Percentiles rank a stretch among this genome's conserved stretches.
phyloP scores from a whole-genome alignment of 306 rosid genomes.

The Dryas octopetala region DNA sequence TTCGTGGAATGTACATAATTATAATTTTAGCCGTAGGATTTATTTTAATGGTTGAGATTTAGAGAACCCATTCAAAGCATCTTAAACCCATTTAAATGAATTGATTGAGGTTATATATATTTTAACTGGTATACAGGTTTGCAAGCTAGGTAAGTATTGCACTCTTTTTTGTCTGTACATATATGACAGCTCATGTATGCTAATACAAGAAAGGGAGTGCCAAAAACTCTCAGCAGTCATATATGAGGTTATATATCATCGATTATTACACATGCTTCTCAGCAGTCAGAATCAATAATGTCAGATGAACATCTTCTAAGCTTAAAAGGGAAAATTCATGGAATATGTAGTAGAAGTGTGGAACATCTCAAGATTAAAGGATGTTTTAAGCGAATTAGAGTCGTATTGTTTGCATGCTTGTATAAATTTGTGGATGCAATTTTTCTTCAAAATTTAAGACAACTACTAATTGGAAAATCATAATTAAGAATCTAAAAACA shows the following conservation, averaged over 20 bases:
- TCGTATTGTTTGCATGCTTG: too few species aligned
- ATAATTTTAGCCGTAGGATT: too few species aligned
- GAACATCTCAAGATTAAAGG: too few species aligned
- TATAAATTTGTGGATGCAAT: not conserved
- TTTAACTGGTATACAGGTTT: slow-evolving; percentile 22
- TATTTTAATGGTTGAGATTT: too few species aligned
- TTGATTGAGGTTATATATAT: not conserved
- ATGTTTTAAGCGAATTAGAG: too few species aligned
- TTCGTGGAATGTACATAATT: too few species aligned
- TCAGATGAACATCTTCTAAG: slow-evolving; percentile 2
- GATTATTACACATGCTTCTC: not conserved
- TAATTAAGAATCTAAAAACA: not conserved
- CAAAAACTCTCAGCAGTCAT: slow-evolving; percentile 6
- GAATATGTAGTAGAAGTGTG: too few species aligned
- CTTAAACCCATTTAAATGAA: too few species aligned
- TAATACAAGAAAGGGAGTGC: not conserved
- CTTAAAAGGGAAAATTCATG: not conserved
- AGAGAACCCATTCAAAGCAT: too few species aligned
- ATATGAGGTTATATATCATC: too few species aligned
- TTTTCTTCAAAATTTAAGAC: not conserved
- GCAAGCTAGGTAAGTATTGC: slow-evolving; percentile 11
- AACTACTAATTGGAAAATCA: not conserved
- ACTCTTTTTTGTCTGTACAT: not conserved
- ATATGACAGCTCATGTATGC: not conserved
- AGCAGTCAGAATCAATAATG: not conserved